These are phyloP conservation scores for Dothideomycetidae sp. DNA, from an alignment of 2,329 filamentous ascomycete genomes.

Conservation along the genomic window DNA sequence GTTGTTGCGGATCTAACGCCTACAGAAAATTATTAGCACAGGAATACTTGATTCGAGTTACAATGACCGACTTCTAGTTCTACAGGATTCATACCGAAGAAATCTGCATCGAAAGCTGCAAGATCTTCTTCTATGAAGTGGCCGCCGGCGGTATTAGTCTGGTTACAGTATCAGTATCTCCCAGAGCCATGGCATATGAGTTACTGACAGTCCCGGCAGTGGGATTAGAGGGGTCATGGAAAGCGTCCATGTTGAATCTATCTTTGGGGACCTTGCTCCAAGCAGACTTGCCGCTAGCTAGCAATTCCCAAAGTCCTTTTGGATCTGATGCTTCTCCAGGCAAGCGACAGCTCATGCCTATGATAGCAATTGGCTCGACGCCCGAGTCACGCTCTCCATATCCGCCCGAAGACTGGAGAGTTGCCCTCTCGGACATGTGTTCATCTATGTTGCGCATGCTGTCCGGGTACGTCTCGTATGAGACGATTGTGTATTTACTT, in stretches of 20 bases:
- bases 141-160: conserved; percentile 10
- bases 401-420: too few species aligned
- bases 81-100: conserved; percentile 15
- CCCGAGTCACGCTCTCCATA: not conserved
- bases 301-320: conserved; percentile 13
- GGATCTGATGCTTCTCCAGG: conserved; percentile 14
- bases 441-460: too few species aligned
- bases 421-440: too few species aligned
- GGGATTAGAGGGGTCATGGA: conserved; percentile 14
- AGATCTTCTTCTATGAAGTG: conserved; percentile 17
- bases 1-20: conserved; percentile 19
- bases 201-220: not conserved
- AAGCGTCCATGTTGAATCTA: conserved; percentile 15
- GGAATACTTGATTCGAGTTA: not conserved
- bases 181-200: not conserved
- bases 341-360: conserved; percentile 6
- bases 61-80: conserved; percentile 13
- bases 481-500: too few species aligned
- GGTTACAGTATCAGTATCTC: not conserved
- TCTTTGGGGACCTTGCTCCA: conserved; percentile 13
- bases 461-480: too few species aligned
- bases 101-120: conserved; percentile 14
- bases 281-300: conserved; percentile 7
- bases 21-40: conserved; percentile 7
- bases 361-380: conserved; percentile 7